These are phyloP conservation scores for Graphilbum ipis-grandicollis DNA, from an alignment of 2,329 filamentous ascomycete genomes.

Conservation along the genomic window DNA sequence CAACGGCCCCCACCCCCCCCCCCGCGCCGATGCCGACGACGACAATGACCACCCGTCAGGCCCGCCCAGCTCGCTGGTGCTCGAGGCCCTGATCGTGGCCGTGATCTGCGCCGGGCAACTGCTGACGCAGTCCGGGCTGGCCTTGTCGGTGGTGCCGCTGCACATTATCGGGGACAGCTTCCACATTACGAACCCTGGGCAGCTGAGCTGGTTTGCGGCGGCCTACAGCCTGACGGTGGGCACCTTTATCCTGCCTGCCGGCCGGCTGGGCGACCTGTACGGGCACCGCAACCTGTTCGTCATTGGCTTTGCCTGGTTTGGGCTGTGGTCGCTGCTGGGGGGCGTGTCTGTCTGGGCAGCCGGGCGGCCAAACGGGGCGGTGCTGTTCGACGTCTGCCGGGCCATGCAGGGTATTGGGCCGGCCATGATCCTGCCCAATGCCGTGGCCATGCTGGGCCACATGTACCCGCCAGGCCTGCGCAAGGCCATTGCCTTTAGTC, in stretches of 20 bases:
- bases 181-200: constrained; percentile 19
- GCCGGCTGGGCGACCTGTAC: constrained; percentile 36
- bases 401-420: constrained; percentile 31
- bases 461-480: constrained; percentile 36
- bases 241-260: constrained; percentile 37
- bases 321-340: constrained; percentile 29
- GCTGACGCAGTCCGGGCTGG: not conserved
- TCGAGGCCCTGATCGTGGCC: not conserved
- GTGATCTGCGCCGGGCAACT: not conserved
- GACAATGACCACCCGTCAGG: not conserved
- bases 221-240: constrained; percentile 37
- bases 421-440: constrained; percentile 45
- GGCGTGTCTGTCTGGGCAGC: constrained; percentile 13
- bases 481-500: constrained; percentile 42
- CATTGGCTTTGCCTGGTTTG: constrained; percentile 34
- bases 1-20: too few relatives aligned
- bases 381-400: constrained; percentile 10
- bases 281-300: constrained; percentile 38
- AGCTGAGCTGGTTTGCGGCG: constrained; percentile 37
- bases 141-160: constrained; percentile 21
- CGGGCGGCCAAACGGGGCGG: constrained; percentile 13
- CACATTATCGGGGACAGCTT: constrained; percentile 28
- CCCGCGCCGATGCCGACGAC: too few relatives aligned
- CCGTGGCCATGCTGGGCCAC: constrained; percentile 40
- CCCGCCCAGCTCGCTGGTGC: not conserved